Base-by-base conservation (phyloP, 129 eudicot species). In the Pulicaria dysenterica region DNA sequence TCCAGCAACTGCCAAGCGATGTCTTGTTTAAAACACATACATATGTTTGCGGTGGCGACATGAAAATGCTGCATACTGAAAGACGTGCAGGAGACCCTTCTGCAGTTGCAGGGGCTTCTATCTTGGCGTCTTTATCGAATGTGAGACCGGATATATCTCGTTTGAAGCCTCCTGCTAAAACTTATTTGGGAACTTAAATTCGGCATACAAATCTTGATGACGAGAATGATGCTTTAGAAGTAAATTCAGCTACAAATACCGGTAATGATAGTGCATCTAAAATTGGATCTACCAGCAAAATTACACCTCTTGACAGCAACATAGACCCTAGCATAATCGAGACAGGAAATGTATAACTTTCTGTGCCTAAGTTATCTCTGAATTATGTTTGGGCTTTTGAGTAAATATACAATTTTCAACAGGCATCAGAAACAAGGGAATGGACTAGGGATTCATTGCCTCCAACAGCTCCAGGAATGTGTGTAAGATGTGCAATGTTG, bases 21-120 rank as follows among this genome's bases (percentile, higher is more conserved):
- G 24, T 47, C 31, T 50, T 81, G 50, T 76, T 83, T 38, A 87
- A 85, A 84, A 50, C 87, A 31, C 89, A 78, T 76, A 77, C 84
- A 55, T 67, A 83, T 58, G 83, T 64, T 62, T 80, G 75, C 36
- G 80, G 71, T 41, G 74, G 79, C 37, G 80, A 44, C 51, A 8
- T 81, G 34, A 91, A 84, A 71, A 58, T 70, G 62, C 13, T 82
- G 42, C 88, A 50, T 43, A 78, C 51, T 48, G 96, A 81, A 69
- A 92, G 84, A 73, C 80, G 88, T 9, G 80, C 85, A 40, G 88
- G 96, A 47, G 96, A 92, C 71, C 85, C 86, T 50, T 92, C 96
- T 73, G 94, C 91, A 59, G 89, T 85, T 13, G 84, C 94, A 43
- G 91, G 97, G 81, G 97, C 97, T 77, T 84, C 97, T 15, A 80